Base-by-base conservation (phyloP, 192 early-diverging fungal species). In the Chytriomyces sp. region DNA sequence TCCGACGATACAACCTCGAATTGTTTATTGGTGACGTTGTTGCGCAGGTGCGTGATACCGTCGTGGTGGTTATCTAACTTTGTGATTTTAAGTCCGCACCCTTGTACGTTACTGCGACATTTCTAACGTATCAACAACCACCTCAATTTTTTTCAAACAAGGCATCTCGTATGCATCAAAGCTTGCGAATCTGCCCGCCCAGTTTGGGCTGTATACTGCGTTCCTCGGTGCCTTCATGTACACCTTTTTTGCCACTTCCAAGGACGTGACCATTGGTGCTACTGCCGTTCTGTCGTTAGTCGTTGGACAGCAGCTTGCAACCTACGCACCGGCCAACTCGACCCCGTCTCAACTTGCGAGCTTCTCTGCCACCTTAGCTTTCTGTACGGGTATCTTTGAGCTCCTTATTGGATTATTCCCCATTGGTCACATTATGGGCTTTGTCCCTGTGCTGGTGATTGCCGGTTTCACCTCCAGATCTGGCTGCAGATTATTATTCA, bases 391-490 rank as follows among this genome's bases (percentile, higher is more conserved):
- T 28, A 73, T 92, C 25, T 80, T 94, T 31, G 74, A 90, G 17
- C 78, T 89, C 14, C 78, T 83, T 41, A 66, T 98, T 34, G 95
- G 94, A 26, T 62, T 95, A 6, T 73, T 96, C 19, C 90, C 92
- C 5, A 81, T 98, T 14, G 95, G 95, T 6, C 84, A 93, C 56
- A 78, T 96, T 33, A 89, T 96, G 38, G 91, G 94, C 70, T 95
- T 96, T 71, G 92, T 98, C 72, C 89, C 91, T 33, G 76, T 83
- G 25, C 70, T 22, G 19, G 73, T 92, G 31, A 89, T 98, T 70
- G 89, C 90, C 0, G 94, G 93, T 0, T 98, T 96, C 75, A 94
- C 91, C 71, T 87, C 93, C 1, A 93, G 94, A 6, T 89, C 91
- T 25, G 93, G 91, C 17, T 92, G 3, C 90, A 85, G 32, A 93